These are phyloP conservation scores for Malassezia vespertilionis DNA, from an alignment of 1,284 basidiomycete species.

Conservation along the genomic window DNA sequence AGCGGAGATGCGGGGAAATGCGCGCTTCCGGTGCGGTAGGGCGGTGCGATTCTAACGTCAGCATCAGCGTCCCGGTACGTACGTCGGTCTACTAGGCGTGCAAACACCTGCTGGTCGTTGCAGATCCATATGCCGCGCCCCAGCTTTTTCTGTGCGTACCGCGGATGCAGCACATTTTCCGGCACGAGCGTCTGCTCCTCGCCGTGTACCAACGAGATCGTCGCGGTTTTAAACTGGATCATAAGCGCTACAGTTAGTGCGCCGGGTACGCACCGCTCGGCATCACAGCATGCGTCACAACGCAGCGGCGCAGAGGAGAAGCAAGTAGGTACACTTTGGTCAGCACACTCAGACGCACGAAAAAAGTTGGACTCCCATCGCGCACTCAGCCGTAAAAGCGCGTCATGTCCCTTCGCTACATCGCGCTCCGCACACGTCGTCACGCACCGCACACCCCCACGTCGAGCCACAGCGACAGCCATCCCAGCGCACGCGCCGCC, in stretches of 20 bases:
- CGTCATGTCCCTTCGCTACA: background rate
- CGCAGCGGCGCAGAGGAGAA: slow-evolving; percentile 17
- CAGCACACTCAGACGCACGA: background rate
- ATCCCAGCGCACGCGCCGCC: background rate
- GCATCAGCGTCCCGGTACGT: background rate
- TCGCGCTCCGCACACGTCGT: background rate
- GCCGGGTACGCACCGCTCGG: slow-evolving; percentile 6
- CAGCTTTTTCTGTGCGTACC: slow-evolving; percentile 9
- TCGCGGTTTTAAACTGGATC: slow-evolving; percentile 15
- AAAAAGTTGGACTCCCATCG: background rate
- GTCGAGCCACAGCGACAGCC: background rate
- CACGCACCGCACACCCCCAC: background rate
- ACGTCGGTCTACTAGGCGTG: slow-evolving; percentile 6
- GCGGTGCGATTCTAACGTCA: slow-evolving; percentile 9
- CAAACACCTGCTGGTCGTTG: slow-evolving; percentile 7
- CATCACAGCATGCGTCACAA: slow-evolving; percentile 10
- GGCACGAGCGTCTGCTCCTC: slow-evolving; percentile 7
- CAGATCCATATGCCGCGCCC: slow-evolving; percentile 14
- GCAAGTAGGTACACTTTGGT: slow-evolving; percentile 17
- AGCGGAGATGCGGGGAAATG: background rate
- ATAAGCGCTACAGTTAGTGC: slow-evolving; percentile 9
- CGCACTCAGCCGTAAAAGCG: background rate
- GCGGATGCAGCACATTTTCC: slow-evolving; percentile 17
- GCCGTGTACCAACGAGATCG: background rate
- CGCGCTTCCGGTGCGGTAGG: slow-evolving; percentile 4